Evolutionary conservation across 176 grass and related monocot genomes (phyloP).

Genomic region (Echinochloa phyllopogon): DNA sequence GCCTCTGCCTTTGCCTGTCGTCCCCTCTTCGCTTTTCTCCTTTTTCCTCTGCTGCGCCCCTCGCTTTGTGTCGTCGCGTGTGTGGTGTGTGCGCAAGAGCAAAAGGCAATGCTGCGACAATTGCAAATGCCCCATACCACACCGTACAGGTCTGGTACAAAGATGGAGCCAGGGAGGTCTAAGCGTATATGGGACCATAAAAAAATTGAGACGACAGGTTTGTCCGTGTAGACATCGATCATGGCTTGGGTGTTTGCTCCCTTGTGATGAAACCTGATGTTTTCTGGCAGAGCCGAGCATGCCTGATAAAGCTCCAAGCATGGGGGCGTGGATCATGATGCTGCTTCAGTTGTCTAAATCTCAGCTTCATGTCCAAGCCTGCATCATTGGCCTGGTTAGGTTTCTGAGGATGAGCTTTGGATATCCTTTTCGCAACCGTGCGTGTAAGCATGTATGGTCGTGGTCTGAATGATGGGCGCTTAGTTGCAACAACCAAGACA

Average conservation of each 20-base stretch:
- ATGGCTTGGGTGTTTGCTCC: conserved; percentile 16
- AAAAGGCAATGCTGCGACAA: background rate
- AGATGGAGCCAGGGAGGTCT: background rate
- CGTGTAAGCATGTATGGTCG: background rate
- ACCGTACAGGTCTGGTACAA: conserved; percentile 28
- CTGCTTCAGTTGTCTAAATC: conserved; percentile 31
- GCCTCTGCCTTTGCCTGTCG: conserved; percentile 26
- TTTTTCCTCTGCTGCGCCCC: background rate
- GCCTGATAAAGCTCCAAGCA: conserved; percentile 43
- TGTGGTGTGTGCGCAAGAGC: conserved; percentile 23
- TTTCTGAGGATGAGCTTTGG: conserved; percentile 14
- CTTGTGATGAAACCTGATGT: background rate
- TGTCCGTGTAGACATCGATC: conserved; percentile 29
- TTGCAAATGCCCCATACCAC: background rate
- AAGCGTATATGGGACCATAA: background rate
- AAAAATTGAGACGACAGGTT: conserved; percentile 11
- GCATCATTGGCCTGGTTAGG: conserved; percentile 30
- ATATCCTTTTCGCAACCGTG: background rate
- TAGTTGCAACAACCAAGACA: conserved; percentile 1
- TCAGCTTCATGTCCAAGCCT: conserved; percentile 3
- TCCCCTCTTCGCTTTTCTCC: conserved; percentile 21
- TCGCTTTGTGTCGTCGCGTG: conserved; percentile 27
- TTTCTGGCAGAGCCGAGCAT: conserved; percentile 3
- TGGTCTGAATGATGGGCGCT: conserved; percentile 27
- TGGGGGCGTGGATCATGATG: conserved; percentile 28